Evolutionary conservation across 140 eudicot species (phyloP).

Genomic region (Bidens hawaiensis): DNA sequence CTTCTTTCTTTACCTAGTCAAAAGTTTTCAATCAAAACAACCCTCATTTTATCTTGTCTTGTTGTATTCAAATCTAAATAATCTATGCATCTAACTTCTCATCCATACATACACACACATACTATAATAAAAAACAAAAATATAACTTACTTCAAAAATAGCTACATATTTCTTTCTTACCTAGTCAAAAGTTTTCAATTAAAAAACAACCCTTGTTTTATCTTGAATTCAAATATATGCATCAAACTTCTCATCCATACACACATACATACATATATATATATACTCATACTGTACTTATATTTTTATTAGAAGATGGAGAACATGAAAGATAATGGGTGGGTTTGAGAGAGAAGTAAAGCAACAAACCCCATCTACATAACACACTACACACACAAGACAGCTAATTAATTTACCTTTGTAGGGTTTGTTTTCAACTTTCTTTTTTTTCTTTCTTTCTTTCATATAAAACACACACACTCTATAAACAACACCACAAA

Average conservation of each 20-base stretch:
- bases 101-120: slow-evolving; percentile 2
- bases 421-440: slow-evolving; percentile 42
- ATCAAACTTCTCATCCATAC: slow-evolving; percentile 5
- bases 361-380: slow-evolving; percentile 37
- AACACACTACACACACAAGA: no score
- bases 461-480: slow-evolving; percentile 21
- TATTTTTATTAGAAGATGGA: slow-evolving; percentile 17
- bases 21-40: neutral
- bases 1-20: neutral
- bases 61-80: no score
- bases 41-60: neutral
- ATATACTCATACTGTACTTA: slow-evolving; percentile 7
- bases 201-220: neutral
- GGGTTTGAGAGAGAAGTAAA: slow-evolving; percentile 34
- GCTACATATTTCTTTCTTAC: neutral
- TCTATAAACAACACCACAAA: neutral
- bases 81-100: slow-evolving; percentile 1
- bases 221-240: no score
- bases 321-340: slow-evolving; percentile 32
- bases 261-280: neutral
- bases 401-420: slow-evolving; percentile 24
- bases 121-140: no score
- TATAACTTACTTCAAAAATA: no score
- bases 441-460: slow-evolving; percentile 3
- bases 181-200: neutral